Base-by-base conservation (phyloP, 306 rosid species). In the Prunus mongolica region DNA sequence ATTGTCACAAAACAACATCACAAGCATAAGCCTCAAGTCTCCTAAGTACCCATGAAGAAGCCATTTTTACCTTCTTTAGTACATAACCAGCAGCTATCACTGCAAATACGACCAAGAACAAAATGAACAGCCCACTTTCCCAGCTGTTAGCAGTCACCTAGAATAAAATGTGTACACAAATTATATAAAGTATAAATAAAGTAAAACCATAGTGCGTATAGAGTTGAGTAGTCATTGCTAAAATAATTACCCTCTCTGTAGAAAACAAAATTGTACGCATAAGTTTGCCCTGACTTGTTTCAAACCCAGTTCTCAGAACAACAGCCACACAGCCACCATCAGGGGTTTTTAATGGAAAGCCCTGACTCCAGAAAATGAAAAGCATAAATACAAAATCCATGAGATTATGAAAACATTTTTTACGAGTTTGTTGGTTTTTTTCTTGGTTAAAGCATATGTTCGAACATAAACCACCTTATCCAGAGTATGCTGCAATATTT, bases 81-180 rank as follows among this genome's bases (percentile, higher is more conserved):
- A 96, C 99, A 82, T 96, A 92, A 81, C 99, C 99, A 52, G 99
- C 99, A 73, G 99, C 99, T 80, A 96, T 89, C 44, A 96, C 80
- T 32, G 99, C 99, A 84, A 96, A 96, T 75, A 96, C 84, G 69
- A 92, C 98, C 88, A 96, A 81, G 88, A 96, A 96, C 65, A 91
- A 74, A 78, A 96, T 96, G 86, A 96, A 96, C 73, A 96, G 79
- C 78, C 98, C 98, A 88, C 99, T 96, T 90, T 96, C 99, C 99
- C 99, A 96, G 87, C 99, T 96, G 90, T 92, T 96, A 72, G 99
- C 99, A 76, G 99, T 96, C 75, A 96, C 99, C 99, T 96, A 79
- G 12, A 50, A 60, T 34, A 72, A 27, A 69, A 68, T 8, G 28
- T 24, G 28, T 41, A 30, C 14, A 76, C 45, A 58, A 15, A 81